Conservation (phyloP, 2,329 filamentous ascomycete genomes). For the Exutisphaerella laricina region DNA sequence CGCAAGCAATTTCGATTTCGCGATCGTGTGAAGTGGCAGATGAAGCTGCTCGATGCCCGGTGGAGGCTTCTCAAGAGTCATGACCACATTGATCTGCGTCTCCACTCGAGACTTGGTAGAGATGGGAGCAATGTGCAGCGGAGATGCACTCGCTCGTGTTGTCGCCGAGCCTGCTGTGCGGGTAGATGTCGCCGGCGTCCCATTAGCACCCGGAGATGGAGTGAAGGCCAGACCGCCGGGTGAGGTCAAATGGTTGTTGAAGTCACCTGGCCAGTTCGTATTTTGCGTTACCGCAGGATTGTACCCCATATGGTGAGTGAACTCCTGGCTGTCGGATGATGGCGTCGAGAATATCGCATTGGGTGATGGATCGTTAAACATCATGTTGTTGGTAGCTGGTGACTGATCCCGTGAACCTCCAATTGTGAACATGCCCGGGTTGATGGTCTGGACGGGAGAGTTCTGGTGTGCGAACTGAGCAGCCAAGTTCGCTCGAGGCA, state of each 20-base stretch:
- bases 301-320: slow-evolving; percentile 27
- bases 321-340: slow-evolving; percentile 34
- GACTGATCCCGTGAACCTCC: slow-evolving; percentile 30
- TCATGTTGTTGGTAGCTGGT: slow-evolving; percentile 24
- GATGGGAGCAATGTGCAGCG: slow-evolving; percentile 35
- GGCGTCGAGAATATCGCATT: slow-evolving; percentile 35
- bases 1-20: slow-evolving; percentile 83
- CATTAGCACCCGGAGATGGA: slow-evolving; percentile 32
- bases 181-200: slow-evolving; percentile 19
- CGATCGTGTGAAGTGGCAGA: slow-evolving; percentile 83
- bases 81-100: slow-evolving; percentile 85
- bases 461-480: slow-evolving; percentile 25
- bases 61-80: slow-evolving; percentile 72
- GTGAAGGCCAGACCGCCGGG: slow-evolving; percentile 31
- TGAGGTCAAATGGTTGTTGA: slow-evolving; percentile 29
- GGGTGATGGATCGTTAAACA: slow-evolving; percentile 32
- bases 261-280: slow-evolving; percentile 31
- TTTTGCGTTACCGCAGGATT: slow-evolving; percentile 27
- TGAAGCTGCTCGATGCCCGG: slow-evolving; percentile 72
- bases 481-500: slow-evolving; percentile 17
- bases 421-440: slow-evolving; percentile 32
- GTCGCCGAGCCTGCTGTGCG: slow-evolving; percentile 8
- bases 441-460: slow-evolving; percentile 32
- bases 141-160: slow-evolving; percentile 25
- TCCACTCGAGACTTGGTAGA: slow-evolving; percentile 79